Percentiles rank a stretch among this genome's conserved stretches.
phyloP scores from a whole-genome alignment of 2,329 filamentous ascomycete species.

The Clonostachys byssicola region DNA sequence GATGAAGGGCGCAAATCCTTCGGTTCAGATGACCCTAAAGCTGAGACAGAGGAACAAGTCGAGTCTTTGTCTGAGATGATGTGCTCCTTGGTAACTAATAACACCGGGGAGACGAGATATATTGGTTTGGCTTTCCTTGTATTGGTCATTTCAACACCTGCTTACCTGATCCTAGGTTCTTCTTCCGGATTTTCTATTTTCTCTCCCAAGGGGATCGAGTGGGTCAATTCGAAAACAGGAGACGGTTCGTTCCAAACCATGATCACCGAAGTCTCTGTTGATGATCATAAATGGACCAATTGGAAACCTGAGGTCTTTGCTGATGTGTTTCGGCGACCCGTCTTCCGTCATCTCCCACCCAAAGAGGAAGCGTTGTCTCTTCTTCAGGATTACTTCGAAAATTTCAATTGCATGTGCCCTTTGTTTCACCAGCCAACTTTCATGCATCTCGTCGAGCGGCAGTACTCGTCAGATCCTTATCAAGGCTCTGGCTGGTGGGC shows the following conservation, averaged over 20 bases:
- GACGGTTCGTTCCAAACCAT: conserved; percentile 92
- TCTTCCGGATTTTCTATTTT: conserved; percentile 99
- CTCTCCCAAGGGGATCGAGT: conserved; percentile 95
- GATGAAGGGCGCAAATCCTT: background rate
- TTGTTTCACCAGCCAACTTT: conserved; percentile 97
- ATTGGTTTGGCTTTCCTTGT: conserved; percentile 62
- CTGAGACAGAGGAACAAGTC: conserved; percentile 63
- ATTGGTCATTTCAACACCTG: background rate
- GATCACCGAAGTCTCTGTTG: conserved; percentile 86
- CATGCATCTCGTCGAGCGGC: conserved; percentile 92
- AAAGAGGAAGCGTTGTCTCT: conserved; percentile 86
- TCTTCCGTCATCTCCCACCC: conserved; percentile 79
- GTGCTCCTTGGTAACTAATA: conserved; percentile 95
- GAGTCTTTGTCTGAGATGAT: conserved; percentile 95
- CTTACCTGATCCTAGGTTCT: conserved; percentile 58
- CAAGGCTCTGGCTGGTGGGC: conserved; percentile 98
- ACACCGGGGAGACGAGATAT: conserved; percentile 90
- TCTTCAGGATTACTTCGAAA: conserved; percentile 92
- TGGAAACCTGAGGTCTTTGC: conserved; percentile 98
- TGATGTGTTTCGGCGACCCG: conserved; percentile 80
- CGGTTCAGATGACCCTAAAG: conserved; percentile 12
- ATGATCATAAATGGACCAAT: conserved; percentile 93
- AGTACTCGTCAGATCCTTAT: conserved; percentile 90
- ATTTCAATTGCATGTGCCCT: conserved; percentile 99
- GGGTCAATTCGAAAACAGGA: conserved; percentile 98